Conservation (phyloP, 148 eudicot species). For the Oxyria digyna region DNA sequence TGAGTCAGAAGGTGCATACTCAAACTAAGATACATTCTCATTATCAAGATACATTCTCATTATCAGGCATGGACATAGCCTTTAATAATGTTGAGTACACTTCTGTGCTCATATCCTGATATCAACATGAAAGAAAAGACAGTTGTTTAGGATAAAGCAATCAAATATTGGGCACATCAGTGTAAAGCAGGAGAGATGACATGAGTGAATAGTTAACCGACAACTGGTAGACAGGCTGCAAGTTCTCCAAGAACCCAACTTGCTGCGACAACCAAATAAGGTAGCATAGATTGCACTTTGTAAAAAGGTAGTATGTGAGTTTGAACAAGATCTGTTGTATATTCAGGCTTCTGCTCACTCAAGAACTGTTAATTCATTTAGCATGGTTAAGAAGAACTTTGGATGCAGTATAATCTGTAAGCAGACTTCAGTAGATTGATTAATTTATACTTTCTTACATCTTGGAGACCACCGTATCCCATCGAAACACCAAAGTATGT, state of each 20-base stretch:
- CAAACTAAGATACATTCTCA: too few relatives aligned
- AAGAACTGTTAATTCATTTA: conserved; percentile 37
- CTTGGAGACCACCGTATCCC: conserved; percentile 73
- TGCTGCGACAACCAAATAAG: conserved; percentile 62
- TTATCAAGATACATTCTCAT: conserved; percentile 40
- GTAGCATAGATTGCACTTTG: conserved; percentile 23
- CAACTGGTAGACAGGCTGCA: conserved; percentile 59
- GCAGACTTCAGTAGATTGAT: not conserved
- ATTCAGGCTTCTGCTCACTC: conserved; percentile 44
- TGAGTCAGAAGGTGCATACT: too few relatives aligned
- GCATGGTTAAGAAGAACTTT: not conserved
- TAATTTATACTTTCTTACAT: conserved; percentile 36
- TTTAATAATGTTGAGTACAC: conserved; percentile 53
- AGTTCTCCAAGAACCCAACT: conserved; percentile 87
- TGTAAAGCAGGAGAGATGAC: not conserved
- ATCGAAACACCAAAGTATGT: conserved; percentile 64
- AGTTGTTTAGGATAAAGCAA: not conserved
- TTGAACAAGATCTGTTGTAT: conserved; percentile 32
- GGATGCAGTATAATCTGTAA: not conserved
- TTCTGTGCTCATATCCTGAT: conserved; percentile 53
- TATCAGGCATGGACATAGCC: conserved; percentile 46
- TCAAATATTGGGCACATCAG: not conserved
- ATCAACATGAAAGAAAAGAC: not conserved
- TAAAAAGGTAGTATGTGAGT: conserved; percentile 54
- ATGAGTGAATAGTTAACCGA: conserved; percentile 15